These are phyloP conservation scores for Castanea mollissima DNA, from an alignment of 306 rosid species.

Conservation along the genomic window DNA sequence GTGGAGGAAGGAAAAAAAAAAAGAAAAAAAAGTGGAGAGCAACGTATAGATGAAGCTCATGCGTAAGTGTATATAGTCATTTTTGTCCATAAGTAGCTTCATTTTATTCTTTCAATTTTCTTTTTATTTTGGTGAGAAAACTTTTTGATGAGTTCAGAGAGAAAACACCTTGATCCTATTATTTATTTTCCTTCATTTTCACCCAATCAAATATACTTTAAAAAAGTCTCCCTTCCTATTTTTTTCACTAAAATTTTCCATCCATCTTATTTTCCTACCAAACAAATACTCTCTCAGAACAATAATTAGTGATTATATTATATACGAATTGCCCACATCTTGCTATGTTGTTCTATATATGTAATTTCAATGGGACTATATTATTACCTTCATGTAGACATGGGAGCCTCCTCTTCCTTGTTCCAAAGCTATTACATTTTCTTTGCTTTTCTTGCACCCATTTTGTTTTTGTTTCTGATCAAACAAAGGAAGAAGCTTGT, in stretches of 20 bases:
- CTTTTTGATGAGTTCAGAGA: fast-evolving
- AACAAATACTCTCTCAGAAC: fast-evolving
- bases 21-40: no score
- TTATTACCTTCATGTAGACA: background rate
- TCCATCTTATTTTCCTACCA: no score
- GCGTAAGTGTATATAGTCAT: fast-evolving
- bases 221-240: no score
- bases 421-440: background rate
- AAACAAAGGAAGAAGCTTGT: background rate
- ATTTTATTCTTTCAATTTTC: fast-evolving
- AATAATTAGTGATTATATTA: no score
- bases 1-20: no score
- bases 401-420: background rate
- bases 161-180: fast-evolving
- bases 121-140: fast-evolving
- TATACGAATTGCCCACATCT: no score
- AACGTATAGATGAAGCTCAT: no score
- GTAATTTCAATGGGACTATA: background rate
- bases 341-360: background rate
- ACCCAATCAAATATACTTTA: fast-evolving
- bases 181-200: no score
- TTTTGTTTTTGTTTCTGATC: background rate
- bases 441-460: slow-evolving; percentile 8
- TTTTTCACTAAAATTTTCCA: fast-evolving
- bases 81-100: fast-evolving